Conservation (phyloP, 805 yeast species). For the Ogataea saltuana region DNA sequence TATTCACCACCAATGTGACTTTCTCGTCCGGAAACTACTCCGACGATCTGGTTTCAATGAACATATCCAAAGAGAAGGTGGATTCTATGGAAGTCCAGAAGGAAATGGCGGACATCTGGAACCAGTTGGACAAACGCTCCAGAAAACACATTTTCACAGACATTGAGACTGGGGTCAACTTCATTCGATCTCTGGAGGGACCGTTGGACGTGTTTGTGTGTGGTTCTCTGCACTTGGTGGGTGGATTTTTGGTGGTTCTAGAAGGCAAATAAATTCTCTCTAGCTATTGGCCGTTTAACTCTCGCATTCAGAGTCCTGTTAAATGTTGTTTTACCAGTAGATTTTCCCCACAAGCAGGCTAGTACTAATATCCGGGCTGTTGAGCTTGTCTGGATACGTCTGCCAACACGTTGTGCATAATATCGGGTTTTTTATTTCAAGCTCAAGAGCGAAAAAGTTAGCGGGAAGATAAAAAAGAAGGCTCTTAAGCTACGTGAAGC, state of each 20-base stretch:
- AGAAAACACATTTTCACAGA: slow-evolving; percentile 58
- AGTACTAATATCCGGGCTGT: background rate
- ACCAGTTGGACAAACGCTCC: slow-evolving; percentile 44
- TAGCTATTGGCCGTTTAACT: no score
- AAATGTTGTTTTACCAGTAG: background rate
- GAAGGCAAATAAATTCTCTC: slow-evolving; percentile 44
- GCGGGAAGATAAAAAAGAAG: background rate
- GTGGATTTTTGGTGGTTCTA: slow-evolving; percentile 85
- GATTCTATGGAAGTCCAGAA: slow-evolving; percentile 83
- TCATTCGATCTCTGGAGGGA: slow-evolving; percentile 47
- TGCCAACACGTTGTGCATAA: background rate
- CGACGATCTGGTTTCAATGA: slow-evolving; percentile 81
- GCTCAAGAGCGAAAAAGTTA: background rate
- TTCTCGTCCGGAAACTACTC: slow-evolving; percentile 82
- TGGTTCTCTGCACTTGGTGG: slow-evolving; percentile 92
- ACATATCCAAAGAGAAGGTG: slow-evolving; percentile 75
- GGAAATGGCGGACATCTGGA: slow-evolving; percentile 71
- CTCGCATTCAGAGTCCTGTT: no score
- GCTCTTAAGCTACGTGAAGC: no score
- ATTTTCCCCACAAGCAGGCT: no score
- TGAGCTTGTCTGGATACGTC: background rate
- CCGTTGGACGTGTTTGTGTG: slow-evolving; percentile 81
- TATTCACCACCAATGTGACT: slow-evolving; percentile 90
- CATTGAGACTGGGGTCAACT: slow-evolving; percentile 71
- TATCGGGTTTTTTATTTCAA: background rate